phyloP scores from a whole-genome alignment of 2,329 filamentous ascomycete genomes.

The Pseudocercospora musae region DNA sequence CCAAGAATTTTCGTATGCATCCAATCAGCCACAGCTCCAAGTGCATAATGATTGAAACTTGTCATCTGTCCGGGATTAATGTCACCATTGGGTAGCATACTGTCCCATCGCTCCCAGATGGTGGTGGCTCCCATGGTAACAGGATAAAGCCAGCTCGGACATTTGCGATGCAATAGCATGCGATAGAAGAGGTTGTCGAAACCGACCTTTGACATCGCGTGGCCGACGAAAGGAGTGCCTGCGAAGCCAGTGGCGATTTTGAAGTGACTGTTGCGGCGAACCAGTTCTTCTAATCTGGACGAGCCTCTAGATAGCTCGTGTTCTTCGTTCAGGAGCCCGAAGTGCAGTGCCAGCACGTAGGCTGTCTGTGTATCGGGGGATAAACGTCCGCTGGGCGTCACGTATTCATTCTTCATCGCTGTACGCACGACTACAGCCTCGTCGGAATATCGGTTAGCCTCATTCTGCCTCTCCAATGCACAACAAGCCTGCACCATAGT shows the following conservation, averaged over 20 bases:
- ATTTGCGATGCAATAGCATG: conserved; percentile 48
- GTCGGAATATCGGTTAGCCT: conserved; percentile 22
- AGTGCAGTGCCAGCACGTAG: conserved; percentile 28
- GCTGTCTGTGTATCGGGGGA: conserved; percentile 36
- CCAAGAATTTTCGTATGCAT: conserved; percentile 34
- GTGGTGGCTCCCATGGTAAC: conserved; percentile 49
- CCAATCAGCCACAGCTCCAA: conserved; percentile 50
- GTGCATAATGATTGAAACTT: conserved; percentile 48
- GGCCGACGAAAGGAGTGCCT: conserved; percentile 57
- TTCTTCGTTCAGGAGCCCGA: conserved; percentile 24
- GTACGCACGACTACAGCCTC: conserved; percentile 30
- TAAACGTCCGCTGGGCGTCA: conserved; percentile 31
- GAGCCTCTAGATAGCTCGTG: conserved; percentile 18
- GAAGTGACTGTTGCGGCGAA: conserved; percentile 26
- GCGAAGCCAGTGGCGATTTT: conserved; percentile 40
- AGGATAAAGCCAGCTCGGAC: conserved; percentile 51
- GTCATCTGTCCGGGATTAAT: conserved; percentile 50
- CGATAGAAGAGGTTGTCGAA: conserved; percentile 35
- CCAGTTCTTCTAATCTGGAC: conserved; percentile 27
- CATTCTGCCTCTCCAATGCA: background rate
- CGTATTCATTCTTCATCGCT: conserved; percentile 33
- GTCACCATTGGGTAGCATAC: conserved; percentile 43
- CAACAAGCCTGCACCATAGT: background rate
- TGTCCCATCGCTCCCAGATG: conserved; percentile 54
- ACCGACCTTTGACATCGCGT: conserved; percentile 1